Evolutionary conservation across 2,329 filamentous ascomycete genomes (phyloP).

Genomic region (Zymoseptoria pseudotritici): DNA sequence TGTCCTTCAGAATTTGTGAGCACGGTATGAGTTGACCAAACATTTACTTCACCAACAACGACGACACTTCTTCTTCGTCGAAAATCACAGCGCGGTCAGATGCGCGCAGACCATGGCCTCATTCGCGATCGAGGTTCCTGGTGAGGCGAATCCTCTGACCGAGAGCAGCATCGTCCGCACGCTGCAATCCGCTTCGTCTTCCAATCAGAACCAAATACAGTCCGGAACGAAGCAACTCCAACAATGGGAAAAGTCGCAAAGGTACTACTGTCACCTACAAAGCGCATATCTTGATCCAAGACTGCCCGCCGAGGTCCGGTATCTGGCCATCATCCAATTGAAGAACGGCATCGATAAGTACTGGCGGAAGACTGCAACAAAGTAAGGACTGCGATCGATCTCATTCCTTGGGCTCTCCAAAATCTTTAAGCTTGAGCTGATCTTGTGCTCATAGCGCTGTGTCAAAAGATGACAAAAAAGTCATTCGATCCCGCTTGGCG

Average conservation of each 20-base stretch:
- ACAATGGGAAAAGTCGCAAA: slow-evolving; percentile 41
- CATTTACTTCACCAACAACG: neutral
- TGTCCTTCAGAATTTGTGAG: neutral
- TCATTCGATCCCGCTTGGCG: slow-evolving; percentile 68
- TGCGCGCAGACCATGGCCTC: slow-evolving; percentile 14
- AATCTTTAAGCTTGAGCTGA: neutral
- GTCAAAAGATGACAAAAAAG: slow-evolving; percentile 61
- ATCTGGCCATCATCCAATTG: slow-evolving; percentile 85
- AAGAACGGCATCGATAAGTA: slow-evolving; percentile 96
- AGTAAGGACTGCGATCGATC: slow-evolving; percentile 34
- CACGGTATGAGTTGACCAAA: neutral
- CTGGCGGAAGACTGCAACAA: slow-evolving; percentile 75
- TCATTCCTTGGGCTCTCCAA: neutral
- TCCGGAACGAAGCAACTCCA: slow-evolving; percentile 47
- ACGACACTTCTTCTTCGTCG: neutral
- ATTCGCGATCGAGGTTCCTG: slow-evolving; percentile 61
- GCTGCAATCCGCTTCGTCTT: slow-evolving; percentile 42
- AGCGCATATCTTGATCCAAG: slow-evolving; percentile 73
- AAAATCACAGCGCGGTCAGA: neutral
- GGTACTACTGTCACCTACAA: slow-evolving; percentile 44
- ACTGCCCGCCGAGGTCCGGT: slow-evolving; percentile 69
- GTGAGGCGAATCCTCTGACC: slow-evolving; percentile 60
- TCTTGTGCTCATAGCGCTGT: slow-evolving; percentile 42
- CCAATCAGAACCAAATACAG: slow-evolving; percentile 43
- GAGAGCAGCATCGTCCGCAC: slow-evolving; percentile 41